These are phyloP conservation scores for Phyllosticta capitalensis DNA, from an alignment of 2,329 filamentous ascomycete genomes.

Conservation along the genomic window DNA sequence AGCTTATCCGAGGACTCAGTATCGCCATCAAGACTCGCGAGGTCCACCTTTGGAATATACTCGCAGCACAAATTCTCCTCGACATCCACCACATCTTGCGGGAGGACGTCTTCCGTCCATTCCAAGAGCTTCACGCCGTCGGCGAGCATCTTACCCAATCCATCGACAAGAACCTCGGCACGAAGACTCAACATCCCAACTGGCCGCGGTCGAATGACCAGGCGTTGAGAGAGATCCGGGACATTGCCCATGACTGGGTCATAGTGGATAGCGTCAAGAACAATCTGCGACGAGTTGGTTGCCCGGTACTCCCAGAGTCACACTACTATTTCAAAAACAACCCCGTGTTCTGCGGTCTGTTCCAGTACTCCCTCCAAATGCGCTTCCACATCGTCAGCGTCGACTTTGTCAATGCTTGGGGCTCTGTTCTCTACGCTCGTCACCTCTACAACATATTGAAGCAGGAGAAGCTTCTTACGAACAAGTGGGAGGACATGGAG, in stretches of 20 bases:
- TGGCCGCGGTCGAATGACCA: constrained; percentile 16
- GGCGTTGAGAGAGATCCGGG: constrained; percentile 11
- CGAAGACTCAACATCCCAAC: constrained; percentile 14
- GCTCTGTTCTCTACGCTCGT: constrained; percentile 27
- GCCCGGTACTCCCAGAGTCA: not conserved
- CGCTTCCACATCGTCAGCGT: constrained; percentile 26
- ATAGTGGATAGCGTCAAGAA: constrained; percentile 1
- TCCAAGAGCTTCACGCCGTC: constrained; percentile 7
- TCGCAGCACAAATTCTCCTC: constrained; percentile 27
- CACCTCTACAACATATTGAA: constrained; percentile 37
- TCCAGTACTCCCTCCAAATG: constrained; percentile 27
- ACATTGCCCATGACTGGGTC: constrained; percentile 12
- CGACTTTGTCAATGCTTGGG: constrained; percentile 29
- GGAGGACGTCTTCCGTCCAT: constrained; percentile 11
- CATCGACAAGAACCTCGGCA: constrained; percentile 11
- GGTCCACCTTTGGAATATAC: constrained; percentile 18
- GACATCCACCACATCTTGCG: constrained; percentile 27
- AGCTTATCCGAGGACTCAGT: constrained; percentile 20
- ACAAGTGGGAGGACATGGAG: not conserved
- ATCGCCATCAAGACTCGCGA: constrained; percentile 20
- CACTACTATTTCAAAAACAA: constrained; percentile 14
- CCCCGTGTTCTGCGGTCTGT: constrained; percentile 26
- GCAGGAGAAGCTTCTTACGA: not conserved
- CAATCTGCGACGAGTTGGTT: not conserved
- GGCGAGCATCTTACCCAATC: not conserved